These are phyloP conservation scores for Somion occarium DNA, from an alignment of 1,284 basidiomycete genomes.

Conservation along the genomic window DNA sequence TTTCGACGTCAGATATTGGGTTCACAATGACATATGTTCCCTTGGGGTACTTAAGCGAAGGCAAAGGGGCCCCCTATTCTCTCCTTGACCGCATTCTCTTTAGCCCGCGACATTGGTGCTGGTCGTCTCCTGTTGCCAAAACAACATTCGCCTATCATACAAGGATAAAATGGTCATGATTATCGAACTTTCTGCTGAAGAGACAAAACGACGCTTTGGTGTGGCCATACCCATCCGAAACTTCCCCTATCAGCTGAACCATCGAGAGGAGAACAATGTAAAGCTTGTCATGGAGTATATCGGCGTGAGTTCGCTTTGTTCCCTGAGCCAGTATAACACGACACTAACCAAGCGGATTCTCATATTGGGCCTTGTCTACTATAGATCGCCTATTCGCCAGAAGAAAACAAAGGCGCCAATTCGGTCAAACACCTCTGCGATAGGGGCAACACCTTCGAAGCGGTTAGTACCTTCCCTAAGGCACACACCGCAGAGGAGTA, in stretches of 20 bases:
- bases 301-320: slow-evolving; percentile 10
- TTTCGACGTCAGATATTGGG: no score
- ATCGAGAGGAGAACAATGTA: slow-evolving; percentile 11
- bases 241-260: slow-evolving; percentile 11
- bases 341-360: not conserved
- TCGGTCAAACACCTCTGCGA: slow-evolving; percentile 13
- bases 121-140: no score
- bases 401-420: slow-evolving; percentile 10
- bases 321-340: no score
- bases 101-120: no score
- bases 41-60: no score
- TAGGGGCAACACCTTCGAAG: slow-evolving; percentile 13
- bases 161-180: not conserved
- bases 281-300: slow-evolving; percentile 14
- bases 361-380: not conserved
- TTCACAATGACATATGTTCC: no score
- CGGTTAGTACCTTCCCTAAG: slow-evolving; percentile 14
- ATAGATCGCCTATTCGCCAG: slow-evolving; percentile 16
- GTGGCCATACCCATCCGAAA: slow-evolving; percentile 12
- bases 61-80: no score
- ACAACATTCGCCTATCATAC: no score
- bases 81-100: no score
- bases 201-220: slow-evolving; percentile 13
- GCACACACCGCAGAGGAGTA: slow-evolving; percentile 15
- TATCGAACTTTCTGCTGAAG: slow-evolving; percentile 2